A percentile compares a stretch with the other conserved stretches of the same genome.
These are phyloP conservation scores for Vachellia collinsii DNA, from an alignment of 306 rosid genomes.

Conservation along the genomic window DNA sequence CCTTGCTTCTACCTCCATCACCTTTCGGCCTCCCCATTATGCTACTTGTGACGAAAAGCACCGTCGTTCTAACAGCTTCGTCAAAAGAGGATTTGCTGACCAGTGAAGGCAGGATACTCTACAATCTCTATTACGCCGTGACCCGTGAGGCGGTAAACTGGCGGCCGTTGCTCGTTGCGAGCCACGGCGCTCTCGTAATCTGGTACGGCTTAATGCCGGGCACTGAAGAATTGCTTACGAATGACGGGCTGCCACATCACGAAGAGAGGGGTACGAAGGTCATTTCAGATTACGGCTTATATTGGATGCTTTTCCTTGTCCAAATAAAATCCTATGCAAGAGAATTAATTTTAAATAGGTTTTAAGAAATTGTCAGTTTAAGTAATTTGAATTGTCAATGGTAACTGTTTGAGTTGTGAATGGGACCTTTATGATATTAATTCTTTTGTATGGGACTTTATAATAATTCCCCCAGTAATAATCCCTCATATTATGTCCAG, in stretches of 20 bases:
- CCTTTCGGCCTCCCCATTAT: constrained; percentile 88
- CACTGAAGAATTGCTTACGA: neutral
- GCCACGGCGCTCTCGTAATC: neutral
- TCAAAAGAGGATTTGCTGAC: neutral
- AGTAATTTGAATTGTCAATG: too few species aligned
- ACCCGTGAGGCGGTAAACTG: neutral
- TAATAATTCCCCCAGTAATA: too few species aligned
- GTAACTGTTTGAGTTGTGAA: too few species aligned
- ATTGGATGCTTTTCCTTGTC: too few species aligned
- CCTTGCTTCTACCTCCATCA: constrained; percentile 76
- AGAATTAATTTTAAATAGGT: too few species aligned
- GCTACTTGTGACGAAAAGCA: neutral
- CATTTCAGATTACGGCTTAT: neutral
- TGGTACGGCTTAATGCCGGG: too few species aligned
- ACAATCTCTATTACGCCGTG: too few species aligned
- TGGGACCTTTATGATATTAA: too few species aligned
- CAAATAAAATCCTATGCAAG: too few species aligned
- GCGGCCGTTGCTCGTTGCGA: neutral
- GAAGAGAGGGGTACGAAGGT: neutral
- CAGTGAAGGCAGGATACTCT: neutral
- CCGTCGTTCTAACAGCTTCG: neutral
- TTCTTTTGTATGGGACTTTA: too few species aligned
- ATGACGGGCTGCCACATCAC: neutral
- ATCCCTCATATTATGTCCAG: too few species aligned
- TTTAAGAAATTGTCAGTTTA: too few species aligned